Conservation (phyloP, 495 filamentous ascomycete genomes). For the Penicillium paxilli region DNA sequence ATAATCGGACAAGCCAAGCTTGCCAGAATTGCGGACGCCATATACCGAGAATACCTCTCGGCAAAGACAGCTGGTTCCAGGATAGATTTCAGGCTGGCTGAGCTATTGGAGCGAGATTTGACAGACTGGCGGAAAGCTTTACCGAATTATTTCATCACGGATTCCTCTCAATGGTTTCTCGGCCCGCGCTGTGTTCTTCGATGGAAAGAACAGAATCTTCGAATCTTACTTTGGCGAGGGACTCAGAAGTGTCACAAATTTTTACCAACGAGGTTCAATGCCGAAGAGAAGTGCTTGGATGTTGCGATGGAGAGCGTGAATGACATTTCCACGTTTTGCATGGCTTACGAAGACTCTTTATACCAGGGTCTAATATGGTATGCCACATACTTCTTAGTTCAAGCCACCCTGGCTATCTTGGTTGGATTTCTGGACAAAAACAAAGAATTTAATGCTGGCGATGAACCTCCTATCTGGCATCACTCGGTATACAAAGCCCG, state of each 20-base stretch:
- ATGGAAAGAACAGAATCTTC: conserved; percentile 30
- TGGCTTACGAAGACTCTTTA: background rate
- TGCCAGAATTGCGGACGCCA: conserved; percentile 15
- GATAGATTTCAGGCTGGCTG: conserved; percentile 7
- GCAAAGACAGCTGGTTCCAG: conserved; percentile 3
- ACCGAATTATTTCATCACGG: conserved; percentile 19
- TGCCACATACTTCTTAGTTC: conserved; percentile 3
- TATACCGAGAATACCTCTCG: conserved; percentile 17
- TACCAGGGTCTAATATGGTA: conserved; percentile 4
- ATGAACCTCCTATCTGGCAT: background rate
- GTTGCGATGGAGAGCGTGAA: conserved; percentile 6
- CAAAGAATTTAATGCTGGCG: background rate
- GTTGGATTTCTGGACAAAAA: background rate
- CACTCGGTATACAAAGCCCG: conserved; percentile 1
- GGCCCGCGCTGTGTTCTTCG: conserved; percentile 19
- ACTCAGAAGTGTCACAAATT: conserved; percentile 12
- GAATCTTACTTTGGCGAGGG: conserved; percentile 28
- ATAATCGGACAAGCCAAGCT: conserved; percentile 23
- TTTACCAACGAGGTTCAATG: background rate
- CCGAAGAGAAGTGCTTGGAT: background rate
- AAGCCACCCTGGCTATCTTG: background rate
- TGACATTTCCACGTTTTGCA: conserved; percentile 5
- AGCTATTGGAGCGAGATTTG: conserved; percentile 11
- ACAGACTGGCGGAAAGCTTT: conserved; percentile 18
- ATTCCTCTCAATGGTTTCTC: conserved; percentile 19